These are phyloP conservation scores for Solanum hybrid DNA, from an alignment of 305 asterid genomes.

Conservation along the genomic window DNA sequence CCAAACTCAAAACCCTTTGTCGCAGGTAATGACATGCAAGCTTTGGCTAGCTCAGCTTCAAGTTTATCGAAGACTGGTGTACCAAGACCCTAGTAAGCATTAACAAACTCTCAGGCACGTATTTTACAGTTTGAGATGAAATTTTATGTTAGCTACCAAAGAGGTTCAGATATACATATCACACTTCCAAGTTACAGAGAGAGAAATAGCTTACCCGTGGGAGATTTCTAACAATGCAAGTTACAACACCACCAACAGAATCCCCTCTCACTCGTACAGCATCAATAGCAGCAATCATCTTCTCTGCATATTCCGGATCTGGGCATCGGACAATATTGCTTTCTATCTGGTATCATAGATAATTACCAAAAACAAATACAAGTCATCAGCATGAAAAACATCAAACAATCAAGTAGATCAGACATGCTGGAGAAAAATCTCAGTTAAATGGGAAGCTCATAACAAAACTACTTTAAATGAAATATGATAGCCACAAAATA, in stretches of 20 bases:
- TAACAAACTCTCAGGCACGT: neutral
- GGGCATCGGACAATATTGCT: constrained; percentile 89
- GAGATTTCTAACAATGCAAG: constrained; percentile 87
- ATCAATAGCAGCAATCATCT: constrained; percentile 95
- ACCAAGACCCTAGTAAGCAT: constrained; percentile 30
- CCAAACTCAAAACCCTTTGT: constrained; percentile 98
- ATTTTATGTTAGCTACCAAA: neutral
- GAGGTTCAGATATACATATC: neutral
- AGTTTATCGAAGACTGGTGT: constrained; percentile 96
- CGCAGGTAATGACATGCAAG: constrained; percentile 87
- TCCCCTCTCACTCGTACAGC: constrained; percentile 85
- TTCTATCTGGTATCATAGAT: constrained; percentile 52
- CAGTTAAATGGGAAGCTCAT: neutral
- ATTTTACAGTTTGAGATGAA: neutral
- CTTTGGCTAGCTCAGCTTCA: constrained; percentile 96
- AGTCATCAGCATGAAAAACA: neutral
- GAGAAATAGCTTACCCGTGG: constrained; percentile 54
- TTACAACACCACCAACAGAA: constrained; percentile 94
- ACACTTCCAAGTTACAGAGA: neutral
- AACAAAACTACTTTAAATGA: neutral
- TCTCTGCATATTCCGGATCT: constrained; percentile 83
- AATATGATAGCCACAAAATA: neutral
- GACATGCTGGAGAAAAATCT: neutral
- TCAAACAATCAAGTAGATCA: neutral
- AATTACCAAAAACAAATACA: neutral